Evolutionary conservation across 345 rosid genomes (phyloP), one percentile per base, ranked within the genome.

Genomic region (Lumnitzera racemosa): DNA sequence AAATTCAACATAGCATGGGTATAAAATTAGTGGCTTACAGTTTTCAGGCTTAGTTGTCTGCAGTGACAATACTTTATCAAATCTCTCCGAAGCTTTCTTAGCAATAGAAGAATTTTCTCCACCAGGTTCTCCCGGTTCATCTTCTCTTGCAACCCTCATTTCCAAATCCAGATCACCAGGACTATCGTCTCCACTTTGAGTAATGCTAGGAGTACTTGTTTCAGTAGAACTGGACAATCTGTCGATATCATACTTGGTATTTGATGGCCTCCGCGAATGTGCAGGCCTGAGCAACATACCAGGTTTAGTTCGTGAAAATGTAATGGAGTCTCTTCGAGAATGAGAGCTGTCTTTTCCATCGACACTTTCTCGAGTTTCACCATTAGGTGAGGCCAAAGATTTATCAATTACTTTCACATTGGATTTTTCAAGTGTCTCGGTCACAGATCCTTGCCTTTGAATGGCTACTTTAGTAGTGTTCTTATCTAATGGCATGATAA

Each of bases 221-320:
- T 80, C 91, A 70, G 70, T 74, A 46, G 76, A 59, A 47, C 53
- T 62, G 31, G 81, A 72, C 47, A 76, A 74, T 76, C 71, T 76
- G 43, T 76, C 80, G 14, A 80, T 66, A 46, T 88, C 96, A 59
- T 53, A 66, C 76, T 76, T 88, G 73, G 70, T 17, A 41, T 27
- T 31, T 4, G 67, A 63, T 5, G 31, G 59, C 60, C 55, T 58
- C 63, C 67, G 84, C 23, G 68, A 58, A 75, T 87, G 86, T 76
- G 91, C 89, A 25, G 99, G 99, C 74, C 84, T 86, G 50, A 90
- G 87, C 67, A 88, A 72, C 99, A 94, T 86, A 27, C 99, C 97
- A 2, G 96, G 95, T 64, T 75, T 90, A 23, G 99, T 94, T 84
- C 66, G 86, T 61, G 92, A 81, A 78, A 88, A 90, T 55, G 95